Conservation (phyloP, 148 eudicot species). For the Rhododendron molle region DNA sequence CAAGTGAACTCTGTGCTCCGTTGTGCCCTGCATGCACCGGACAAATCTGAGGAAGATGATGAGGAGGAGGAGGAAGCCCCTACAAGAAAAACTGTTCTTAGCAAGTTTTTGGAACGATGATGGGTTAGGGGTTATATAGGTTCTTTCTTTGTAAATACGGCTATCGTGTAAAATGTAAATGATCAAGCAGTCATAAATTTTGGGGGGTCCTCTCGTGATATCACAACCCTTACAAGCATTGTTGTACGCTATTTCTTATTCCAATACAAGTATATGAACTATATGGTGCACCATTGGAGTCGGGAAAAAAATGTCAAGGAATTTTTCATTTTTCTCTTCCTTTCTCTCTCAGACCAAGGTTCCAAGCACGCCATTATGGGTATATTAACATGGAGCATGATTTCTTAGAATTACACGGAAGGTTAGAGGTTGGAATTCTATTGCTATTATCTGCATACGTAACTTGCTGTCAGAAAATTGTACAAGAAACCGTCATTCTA, state of each 20-base stretch:
- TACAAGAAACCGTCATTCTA: background rate
- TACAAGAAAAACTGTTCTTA: constrained; percentile 29
- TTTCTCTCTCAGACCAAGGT: background rate
- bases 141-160: background rate
- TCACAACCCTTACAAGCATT: background rate
- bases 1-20: constrained; percentile 66
- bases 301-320: background rate
- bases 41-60: constrained; percentile 34
- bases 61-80: constrained; percentile 33
- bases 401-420: background rate
- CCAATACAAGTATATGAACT: background rate
- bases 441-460: background rate
- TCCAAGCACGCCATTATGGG: background rate
- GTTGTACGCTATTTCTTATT: background rate
- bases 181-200: background rate
- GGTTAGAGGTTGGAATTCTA: background rate
- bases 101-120: constrained; percentile 33
- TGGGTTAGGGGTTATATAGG: background rate
- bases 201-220: background rate
- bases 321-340: background rate
- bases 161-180: background rate
- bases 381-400: background rate
- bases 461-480: background rate
- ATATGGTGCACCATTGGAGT: too few species aligned
- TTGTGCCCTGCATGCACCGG: constrained; percentile 35